These are phyloP conservation scores for Ogataea trehalophila DNA, from an alignment of 805 yeast genomes.

Conservation along the genomic window DNA sequence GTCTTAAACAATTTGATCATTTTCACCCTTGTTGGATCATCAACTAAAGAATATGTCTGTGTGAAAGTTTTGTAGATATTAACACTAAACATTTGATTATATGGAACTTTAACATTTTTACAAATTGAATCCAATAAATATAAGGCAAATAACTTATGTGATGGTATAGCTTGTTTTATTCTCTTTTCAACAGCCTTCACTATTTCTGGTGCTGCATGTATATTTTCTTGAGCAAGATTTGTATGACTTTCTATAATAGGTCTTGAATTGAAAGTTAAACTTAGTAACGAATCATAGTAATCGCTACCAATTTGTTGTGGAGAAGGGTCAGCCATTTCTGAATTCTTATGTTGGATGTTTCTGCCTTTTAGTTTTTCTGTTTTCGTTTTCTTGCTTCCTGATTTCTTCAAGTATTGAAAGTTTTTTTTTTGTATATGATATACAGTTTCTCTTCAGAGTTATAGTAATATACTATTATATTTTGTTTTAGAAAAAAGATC, in stretches of 20 bases:
- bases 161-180: slow-evolving; percentile 72
- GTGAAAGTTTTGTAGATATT: slow-evolving; percentile 67
- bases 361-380: too few relatives aligned
- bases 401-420: background rate
- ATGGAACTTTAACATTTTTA: slow-evolving; percentile 87
- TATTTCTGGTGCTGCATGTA: slow-evolving; percentile 70
- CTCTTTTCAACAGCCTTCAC: slow-evolving; percentile 70
- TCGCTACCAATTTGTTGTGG: slow-evolving; percentile 44
- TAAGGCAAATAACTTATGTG: slow-evolving; percentile 76
- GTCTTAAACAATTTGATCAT: slow-evolving; percentile 76
- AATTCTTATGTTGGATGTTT: background rate
- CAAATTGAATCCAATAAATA: slow-evolving; percentile 88
- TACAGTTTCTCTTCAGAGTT: too few relatives aligned
- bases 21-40: slow-evolving; percentile 68
- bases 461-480: too few relatives aligned
- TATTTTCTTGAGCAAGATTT: slow-evolving; percentile 79
- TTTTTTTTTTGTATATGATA: background rate
- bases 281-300: slow-evolving; percentile 64
- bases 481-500: too few relatives aligned
- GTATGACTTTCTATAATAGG: slow-evolving; percentile 88
- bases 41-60: slow-evolving; percentile 72
- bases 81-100: slow-evolving; percentile 70
- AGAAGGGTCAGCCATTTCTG: slow-evolving; percentile 1
- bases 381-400: background rate
- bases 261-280: slow-evolving; percentile 80